phyloP scores from a whole-genome alignment of 179 eudicot species.

The Nepenthes alata region DNA sequence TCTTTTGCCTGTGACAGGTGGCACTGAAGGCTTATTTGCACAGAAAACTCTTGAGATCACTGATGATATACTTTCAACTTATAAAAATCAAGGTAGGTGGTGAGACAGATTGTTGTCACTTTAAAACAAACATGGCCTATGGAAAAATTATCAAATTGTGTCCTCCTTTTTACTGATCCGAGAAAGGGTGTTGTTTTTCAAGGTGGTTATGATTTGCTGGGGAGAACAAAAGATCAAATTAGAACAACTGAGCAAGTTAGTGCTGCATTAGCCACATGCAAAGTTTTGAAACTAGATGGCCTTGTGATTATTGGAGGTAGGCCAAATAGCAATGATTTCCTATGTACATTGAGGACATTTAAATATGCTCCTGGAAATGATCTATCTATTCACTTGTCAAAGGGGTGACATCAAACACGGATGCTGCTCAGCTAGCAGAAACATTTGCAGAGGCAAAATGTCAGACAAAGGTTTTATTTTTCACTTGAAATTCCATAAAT shows the following conservation, averaged over 20 bases:
- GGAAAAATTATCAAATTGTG: not conserved
- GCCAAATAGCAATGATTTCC: not conserved
- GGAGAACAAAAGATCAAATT: constrained; percentile 92
- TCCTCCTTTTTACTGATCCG: not conserved
- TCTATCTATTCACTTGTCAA: constrained; percentile 6
- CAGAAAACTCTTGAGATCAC: constrained; percentile 78
- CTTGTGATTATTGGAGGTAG: constrained; percentile 96
- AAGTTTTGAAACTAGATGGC: constrained; percentile 72
- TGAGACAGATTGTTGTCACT: not conserved
- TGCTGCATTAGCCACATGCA: constrained; percentile 84
- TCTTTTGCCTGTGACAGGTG: constrained; percentile 47
- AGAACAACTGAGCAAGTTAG: constrained; percentile 92
- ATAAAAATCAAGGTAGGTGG: constrained; percentile 76
- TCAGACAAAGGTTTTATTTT: constrained; percentile 56
- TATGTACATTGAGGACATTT: not conserved
- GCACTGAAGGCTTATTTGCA: constrained; percentile 93
- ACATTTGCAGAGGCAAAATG: constrained; percentile 84
- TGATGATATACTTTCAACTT: constrained; percentile 71
- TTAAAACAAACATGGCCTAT: not conserved
- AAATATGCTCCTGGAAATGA: not conserved
- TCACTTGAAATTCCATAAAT: not conserved
- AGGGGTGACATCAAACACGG: constrained; percentile 98
- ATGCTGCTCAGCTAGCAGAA: constrained; percentile 98
- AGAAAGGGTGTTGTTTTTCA: constrained; percentile 4
- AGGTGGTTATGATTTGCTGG: constrained; percentile 97